A percentile compares a stretch with the other conserved stretches of the same genome.
Conservation (phyloP, 495 filamentous ascomycete species). For the Aspergillus mulundensis region DNA sequence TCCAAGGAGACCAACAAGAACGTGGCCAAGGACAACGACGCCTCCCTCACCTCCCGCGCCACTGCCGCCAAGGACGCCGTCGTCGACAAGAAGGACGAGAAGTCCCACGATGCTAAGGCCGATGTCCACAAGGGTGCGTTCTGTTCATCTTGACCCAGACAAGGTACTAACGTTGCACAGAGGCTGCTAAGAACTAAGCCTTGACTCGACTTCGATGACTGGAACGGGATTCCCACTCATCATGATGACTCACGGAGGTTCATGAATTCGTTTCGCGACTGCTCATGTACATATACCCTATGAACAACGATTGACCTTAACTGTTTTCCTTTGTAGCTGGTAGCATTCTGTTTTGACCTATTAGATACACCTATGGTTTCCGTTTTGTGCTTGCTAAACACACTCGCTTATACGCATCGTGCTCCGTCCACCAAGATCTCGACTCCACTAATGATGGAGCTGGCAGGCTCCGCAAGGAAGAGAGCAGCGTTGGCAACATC, state of each 20-base stretch:
- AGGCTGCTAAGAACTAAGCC: neutral
- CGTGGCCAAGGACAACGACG: constrained; percentile 4
- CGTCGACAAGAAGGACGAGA: constrained; percentile 7
- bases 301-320: neutral
- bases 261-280: neutral
- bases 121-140: constrained; percentile 2
- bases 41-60: constrained; percentile 1
- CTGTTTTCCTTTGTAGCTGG: neutral
- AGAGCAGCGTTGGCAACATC: neutral
- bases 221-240: neutral
- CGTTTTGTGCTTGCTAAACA: no score
- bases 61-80: constrained; percentile 5
- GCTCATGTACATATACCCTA: neutral
- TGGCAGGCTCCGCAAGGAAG: neutral
- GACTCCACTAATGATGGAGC: neutral
- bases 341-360: neutral
- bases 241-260: neutral
- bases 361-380: no score
- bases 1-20: constrained; percentile 7
- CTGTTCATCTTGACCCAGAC: neutral
- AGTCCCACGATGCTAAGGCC: constrained; percentile 4
- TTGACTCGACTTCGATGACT: neutral
- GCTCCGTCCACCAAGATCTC: neutral
- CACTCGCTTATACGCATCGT: neutral
- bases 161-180: neutral